phyloP scores from a whole-genome alignment of 2,329 filamentous ascomycete species.

The Fusarium kyushuense region DNA sequence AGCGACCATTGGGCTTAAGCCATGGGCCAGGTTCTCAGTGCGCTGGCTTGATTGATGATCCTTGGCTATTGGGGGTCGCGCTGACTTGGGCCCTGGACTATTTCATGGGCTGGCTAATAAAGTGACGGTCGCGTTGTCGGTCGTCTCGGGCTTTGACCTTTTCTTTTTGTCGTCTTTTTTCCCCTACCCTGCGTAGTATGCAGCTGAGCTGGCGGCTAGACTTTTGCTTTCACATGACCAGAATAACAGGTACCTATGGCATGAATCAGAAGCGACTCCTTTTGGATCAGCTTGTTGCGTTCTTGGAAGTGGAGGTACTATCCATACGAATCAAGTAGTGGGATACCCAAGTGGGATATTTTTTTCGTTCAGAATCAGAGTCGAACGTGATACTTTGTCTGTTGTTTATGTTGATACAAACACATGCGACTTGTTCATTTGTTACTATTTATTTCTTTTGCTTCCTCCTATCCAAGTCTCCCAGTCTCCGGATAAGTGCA shows the following conservation, averaged over 20 bases:
- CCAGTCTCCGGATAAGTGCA: not conserved
- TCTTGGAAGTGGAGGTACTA: conserved; percentile 27
- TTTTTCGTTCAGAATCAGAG: not conserved
- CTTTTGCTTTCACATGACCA: conserved; percentile 36
- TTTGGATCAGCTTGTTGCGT: conserved; percentile 14
- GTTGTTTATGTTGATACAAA: not conserved
- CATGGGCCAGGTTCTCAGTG: not conserved
- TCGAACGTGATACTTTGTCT: not conserved
- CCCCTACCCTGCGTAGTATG: conserved; percentile 24
- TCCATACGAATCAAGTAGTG: not conserved
- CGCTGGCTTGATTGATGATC: conserved; percentile 33
- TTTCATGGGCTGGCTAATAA: conserved; percentile 22
- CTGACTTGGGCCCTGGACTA: conserved; percentile 34
- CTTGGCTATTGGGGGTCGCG: conserved; percentile 6
- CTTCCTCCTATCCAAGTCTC: not conserved
- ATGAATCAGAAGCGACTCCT: conserved; percentile 21
- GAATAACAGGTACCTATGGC: conserved; percentile 9
- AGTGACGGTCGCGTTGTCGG: not conserved
- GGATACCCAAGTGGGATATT: conserved; percentile 19
- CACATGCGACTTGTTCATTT: not conserved
- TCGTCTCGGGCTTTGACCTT: conserved; percentile 2
- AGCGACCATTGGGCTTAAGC: conserved; percentile 1
- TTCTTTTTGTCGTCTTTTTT: conserved; percentile 4
- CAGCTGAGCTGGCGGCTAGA: conserved; percentile 32
- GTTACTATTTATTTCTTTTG: not conserved